These are phyloP conservation scores for Apium graveolens DNA, from an alignment of 129 eudicot genomes.

Conservation along the genomic window DNA sequence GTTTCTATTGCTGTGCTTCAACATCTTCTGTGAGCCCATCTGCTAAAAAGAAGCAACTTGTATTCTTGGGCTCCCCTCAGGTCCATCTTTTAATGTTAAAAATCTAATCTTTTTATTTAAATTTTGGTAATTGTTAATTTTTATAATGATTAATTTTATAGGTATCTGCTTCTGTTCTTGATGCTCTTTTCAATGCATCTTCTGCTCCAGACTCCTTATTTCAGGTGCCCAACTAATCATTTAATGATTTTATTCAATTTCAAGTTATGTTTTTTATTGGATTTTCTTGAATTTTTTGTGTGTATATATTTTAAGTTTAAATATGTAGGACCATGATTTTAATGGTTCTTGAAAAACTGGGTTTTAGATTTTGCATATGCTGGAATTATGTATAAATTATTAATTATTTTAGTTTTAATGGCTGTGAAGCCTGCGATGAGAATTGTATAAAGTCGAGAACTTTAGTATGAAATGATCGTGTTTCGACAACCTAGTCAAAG, in stretches of 20 bases:
- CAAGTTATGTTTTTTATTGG: neutral
- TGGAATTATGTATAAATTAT: neutral
- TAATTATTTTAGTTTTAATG: neutral
- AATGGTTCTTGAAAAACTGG: neutral
- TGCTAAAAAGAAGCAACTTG: constrained; percentile 59
- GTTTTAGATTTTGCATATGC: neutral
- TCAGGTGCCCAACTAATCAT: constrained; percentile 38
- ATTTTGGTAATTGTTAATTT: neutral
- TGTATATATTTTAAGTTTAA: neutral
- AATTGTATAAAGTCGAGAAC: neutral
- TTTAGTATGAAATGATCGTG: neutral
- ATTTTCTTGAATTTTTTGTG: neutral
- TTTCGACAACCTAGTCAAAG: neutral
- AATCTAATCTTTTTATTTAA: neutral
- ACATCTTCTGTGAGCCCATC: constrained; percentile 18
- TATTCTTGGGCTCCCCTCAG: constrained; percentile 79
- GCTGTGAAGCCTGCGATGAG: neutral
- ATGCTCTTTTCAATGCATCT: constrained; percentile 62
- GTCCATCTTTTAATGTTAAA: constrained; percentile 18
- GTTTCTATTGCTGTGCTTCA: constrained; percentile 35
- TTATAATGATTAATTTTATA: constrained; percentile 4
- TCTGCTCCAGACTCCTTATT: constrained; percentile 55
- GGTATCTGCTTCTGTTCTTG: constrained; percentile 86
- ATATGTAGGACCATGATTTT: neutral
- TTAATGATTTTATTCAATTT: neutral